Percentiles rank a stretch among this genome's conserved stretches.
These are phyloP conservation scores for Allantophomopsis lycopodina DNA, from an alignment of 2,329 filamentous ascomycete species.

Conservation along the genomic window DNA sequence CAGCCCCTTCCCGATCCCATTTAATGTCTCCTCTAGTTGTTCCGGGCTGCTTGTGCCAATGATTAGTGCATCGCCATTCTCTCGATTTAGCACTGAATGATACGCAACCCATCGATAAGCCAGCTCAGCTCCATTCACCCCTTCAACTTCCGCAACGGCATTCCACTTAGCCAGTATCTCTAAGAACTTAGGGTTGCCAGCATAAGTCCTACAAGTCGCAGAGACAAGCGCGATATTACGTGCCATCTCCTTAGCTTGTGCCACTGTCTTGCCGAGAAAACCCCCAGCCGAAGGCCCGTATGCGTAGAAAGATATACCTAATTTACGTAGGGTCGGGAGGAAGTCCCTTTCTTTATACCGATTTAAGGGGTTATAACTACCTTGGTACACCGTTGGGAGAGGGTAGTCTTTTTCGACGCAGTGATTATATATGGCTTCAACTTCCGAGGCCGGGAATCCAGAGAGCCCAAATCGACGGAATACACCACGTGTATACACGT, in stretches of 20 bases:
- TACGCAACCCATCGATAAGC: slow-evolving; percentile 19
- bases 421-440: no score
- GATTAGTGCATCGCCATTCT: slow-evolving; percentile 13
- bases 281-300: slow-evolving; percentile 53
- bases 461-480: no score
- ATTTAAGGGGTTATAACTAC: slow-evolving; percentile 15
- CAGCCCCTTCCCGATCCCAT: slow-evolving; percentile 3
- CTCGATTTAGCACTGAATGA: slow-evolving; percentile 11
- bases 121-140: slow-evolving; percentile 11
- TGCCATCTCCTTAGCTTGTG: slow-evolving; percentile 8
- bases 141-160: background rate
- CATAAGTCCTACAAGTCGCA: slow-evolving; percentile 5
- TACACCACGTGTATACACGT: no score
- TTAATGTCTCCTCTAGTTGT: slow-evolving; percentile 5
- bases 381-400: slow-evolving; percentile 20
- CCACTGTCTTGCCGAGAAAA: slow-evolving; percentile 30
- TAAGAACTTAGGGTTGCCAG: no score
- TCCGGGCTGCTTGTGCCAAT: slow-evolving; percentile 4
- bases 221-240: background rate
- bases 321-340: slow-evolving; percentile 34
- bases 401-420: slow-evolving; percentile 8
- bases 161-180: no score
- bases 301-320: slow-evolving; percentile 33
- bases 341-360: slow-evolving; percentile 46
- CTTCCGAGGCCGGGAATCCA: no score